phyloP scores from a whole-genome alignment of 345 rosid genomes.

The Bruguiera gymnorhiza region DNA sequence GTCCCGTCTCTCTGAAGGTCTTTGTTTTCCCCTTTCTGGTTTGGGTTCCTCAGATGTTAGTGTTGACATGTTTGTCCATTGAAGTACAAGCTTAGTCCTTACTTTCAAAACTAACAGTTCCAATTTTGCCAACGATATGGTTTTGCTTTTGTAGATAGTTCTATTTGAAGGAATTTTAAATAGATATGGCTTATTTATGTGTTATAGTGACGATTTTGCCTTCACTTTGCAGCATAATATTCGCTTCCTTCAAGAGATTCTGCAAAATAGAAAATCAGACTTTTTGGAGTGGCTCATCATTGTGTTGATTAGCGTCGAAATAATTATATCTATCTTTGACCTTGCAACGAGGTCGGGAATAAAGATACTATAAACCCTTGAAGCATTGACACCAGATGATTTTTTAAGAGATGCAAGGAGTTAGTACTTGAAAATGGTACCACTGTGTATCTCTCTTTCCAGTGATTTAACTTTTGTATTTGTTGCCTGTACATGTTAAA shows the following conservation, averaged over 20 bases:
- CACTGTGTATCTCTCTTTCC: neutral
- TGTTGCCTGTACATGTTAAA: neutral
- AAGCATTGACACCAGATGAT: neutral
- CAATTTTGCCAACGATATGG: too few species aligned
- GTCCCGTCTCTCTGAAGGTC: neutral
- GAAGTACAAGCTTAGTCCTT: too few species aligned
- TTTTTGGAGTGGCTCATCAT: conserved; percentile 96
- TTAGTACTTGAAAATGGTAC: neutral
- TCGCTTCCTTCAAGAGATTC: conserved; percentile 90
- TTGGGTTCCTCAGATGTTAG: too few species aligned
- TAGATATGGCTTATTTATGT: neutral
- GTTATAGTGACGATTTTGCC: neutral
- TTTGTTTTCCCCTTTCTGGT: neutral
- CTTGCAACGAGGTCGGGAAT: conserved; percentile 43
- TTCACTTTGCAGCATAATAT: conserved; percentile 72
- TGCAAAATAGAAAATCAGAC: conserved; percentile 93
- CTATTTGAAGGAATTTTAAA: neutral
- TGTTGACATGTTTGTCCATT: too few species aligned
- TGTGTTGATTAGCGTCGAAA: conserved; percentile 71
- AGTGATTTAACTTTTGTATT: neutral
- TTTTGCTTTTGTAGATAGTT: too few species aligned
- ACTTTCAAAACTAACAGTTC: too few species aligned
- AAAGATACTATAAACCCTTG: conserved; percentile 1
- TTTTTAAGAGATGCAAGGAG: neutral
- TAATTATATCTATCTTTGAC: conserved; percentile 64